phyloP scores from a whole-genome alignment of 169 alveolate genomes.

The Toxoplasma gondii region DNA sequence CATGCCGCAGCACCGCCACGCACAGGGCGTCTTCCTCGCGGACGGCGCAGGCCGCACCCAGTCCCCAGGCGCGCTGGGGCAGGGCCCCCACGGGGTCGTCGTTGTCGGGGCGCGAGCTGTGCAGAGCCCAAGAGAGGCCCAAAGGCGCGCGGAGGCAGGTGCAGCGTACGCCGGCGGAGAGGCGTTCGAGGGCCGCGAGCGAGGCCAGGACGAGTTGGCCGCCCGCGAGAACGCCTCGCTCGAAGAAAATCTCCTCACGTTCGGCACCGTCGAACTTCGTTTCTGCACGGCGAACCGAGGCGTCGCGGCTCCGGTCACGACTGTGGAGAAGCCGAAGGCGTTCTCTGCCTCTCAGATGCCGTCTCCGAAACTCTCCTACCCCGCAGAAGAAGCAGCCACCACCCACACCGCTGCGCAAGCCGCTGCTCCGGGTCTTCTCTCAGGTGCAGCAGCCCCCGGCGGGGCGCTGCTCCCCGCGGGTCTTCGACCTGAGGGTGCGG shows the following conservation, averaged over 20 bases:
- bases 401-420: no score
- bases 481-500: not conserved
- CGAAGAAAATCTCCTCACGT: not conserved
- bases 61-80: not conserved
- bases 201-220: not conserved
- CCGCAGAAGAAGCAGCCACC: not conserved
- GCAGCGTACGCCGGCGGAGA: not conserved
- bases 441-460: not conserved
- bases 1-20: constrained; percentile 6
- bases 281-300: not conserved
- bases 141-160: not conserved
- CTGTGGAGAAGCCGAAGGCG: not conserved
- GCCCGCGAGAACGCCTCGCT: not conserved
- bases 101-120: not conserved
- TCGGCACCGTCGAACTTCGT: constrained; percentile 17
- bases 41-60: not conserved
- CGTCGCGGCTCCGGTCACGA: not conserved
- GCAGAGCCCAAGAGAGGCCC: not conserved
- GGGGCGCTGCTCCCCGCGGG: not conserved
- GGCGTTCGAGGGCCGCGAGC: not conserved
- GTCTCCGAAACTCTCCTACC: not conserved
- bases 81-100: not conserved
- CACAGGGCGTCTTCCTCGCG: not conserved
- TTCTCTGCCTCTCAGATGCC: not conserved
- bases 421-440: not conserved